These are phyloP conservation scores for Cryptosporidium canis DNA, from an alignment of 169 alveolate genomes.

Conservation along the genomic window DNA sequence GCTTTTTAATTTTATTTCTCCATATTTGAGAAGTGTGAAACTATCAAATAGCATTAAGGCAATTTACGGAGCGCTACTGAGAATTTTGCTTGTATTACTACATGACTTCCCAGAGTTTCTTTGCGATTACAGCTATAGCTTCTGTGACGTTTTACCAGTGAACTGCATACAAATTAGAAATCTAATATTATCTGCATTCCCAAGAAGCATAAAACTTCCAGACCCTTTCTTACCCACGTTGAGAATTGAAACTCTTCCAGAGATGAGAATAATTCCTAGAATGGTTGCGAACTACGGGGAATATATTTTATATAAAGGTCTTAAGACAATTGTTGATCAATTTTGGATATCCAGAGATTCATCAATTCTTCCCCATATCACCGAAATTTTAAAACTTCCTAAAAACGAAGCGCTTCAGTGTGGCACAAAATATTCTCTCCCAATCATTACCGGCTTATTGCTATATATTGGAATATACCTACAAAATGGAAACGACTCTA, in stretches of 20 bases:
- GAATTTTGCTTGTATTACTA: constrained; percentile 87
- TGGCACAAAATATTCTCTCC: constrained; percentile 53
- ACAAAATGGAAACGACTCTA: constrained; percentile 36
- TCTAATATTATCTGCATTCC: constrained; percentile 93
- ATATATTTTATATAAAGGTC: constrained; percentile 16
- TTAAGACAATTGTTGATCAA: constrained; percentile 29
- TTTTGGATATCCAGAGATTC: constrained; percentile 67
- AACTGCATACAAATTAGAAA: constrained; percentile 93
- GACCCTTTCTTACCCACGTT: constrained; percentile 90
- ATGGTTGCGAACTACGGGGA: constrained; percentile 75
- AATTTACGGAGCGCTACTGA: constrained; percentile 82
- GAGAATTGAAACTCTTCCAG: constrained; percentile 89
- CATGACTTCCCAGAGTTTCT: constrained; percentile 96
- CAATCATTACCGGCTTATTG: constrained; percentile 57
- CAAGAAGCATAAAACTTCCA: constrained; percentile 91
- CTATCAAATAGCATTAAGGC: constrained; percentile 61
- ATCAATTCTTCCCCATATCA: constrained; percentile 47
- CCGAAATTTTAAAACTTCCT: constrained; percentile 19
- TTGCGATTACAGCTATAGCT: constrained; percentile 89
- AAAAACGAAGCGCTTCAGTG: constrained; percentile 54
- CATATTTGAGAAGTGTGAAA: constrained; percentile 75
- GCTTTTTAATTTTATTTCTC: constrained; percentile 78
- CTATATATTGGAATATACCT: constrained; percentile 63
- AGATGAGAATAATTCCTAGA: constrained; percentile 86
- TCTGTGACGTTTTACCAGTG: constrained; percentile 90